Percentiles rank a stretch among this genome's conserved stretches.
phyloP scores from a whole-genome alignment of 1,284 basidiomycete species.

The Xerocomus minutiporus region DNA sequence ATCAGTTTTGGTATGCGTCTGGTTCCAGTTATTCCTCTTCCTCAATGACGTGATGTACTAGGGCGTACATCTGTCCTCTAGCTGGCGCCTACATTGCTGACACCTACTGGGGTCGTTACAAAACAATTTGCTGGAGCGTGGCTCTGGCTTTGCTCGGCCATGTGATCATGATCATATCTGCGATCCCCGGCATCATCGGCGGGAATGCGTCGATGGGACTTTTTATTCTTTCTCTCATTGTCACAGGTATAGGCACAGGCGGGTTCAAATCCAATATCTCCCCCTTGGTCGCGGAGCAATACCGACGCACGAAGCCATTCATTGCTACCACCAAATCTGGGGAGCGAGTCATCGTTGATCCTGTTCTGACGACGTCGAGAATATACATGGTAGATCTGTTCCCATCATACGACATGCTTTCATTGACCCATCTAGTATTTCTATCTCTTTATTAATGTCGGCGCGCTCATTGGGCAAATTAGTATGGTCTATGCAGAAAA shows the following conservation, averaged over 20 bases:
- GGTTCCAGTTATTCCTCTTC: conserved; percentile 20
- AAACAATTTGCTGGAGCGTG: conserved; percentile 61
- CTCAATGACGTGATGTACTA: conserved; percentile 18
- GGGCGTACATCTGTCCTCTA: conserved; percentile 58
- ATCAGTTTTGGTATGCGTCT: conserved; percentile 50
- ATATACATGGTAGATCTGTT: conserved; percentile 59
- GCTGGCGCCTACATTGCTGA: conserved; percentile 75
- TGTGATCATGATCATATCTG: conserved; percentile 68
- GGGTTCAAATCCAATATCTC: conserved; percentile 81
- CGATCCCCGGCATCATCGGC: conserved; percentile 68
- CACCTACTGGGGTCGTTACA: conserved; percentile 70
- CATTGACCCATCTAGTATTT: conserved; percentile 49
- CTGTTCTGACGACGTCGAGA: conserved; percentile 62
- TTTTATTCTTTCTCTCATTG: conserved; percentile 62
- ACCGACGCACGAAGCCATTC: conserved; percentile 53
- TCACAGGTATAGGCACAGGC: conserved; percentile 70
- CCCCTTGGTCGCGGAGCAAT: conserved; percentile 78
- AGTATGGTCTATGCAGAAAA: conserved; percentile 72
- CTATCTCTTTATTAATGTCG: conserved; percentile 77
- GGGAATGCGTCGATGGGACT: conserved; percentile 53
- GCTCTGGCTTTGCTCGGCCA: conserved; percentile 62
- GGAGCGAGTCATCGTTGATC: conserved; percentile 81
- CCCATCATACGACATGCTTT: neutral
- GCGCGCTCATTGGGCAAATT: conserved; percentile 68
- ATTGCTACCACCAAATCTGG: conserved; percentile 53